Evolutionary conservation across 2,329 filamentous ascomycete genomes (phyloP).

Genomic region (Lasiodiplodia sp.): DNA sequence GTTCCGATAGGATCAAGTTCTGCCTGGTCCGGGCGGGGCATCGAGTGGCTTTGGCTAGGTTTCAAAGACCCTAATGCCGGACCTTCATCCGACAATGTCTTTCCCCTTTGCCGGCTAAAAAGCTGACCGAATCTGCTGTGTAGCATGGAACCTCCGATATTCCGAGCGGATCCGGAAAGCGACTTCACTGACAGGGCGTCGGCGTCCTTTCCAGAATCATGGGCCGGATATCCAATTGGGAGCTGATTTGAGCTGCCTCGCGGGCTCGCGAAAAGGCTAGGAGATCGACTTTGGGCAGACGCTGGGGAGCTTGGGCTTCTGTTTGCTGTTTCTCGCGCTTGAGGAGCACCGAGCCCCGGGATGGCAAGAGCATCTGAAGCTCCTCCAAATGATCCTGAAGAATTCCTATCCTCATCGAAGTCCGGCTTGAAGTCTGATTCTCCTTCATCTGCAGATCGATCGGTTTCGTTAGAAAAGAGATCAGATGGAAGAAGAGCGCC

Average conservation of each 20-base stretch:
- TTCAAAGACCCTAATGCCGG: constrained; percentile 74
- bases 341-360: constrained; percentile 52
- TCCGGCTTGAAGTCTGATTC: constrained; percentile 39
- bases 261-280: constrained; percentile 57
- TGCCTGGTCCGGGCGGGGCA: constrained; percentile 65
- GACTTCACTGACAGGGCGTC: constrained; percentile 57
- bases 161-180: constrained; percentile 57
- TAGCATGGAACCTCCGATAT: constrained; percentile 53
- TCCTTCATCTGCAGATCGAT: constrained; percentile 39
- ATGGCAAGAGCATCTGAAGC: constrained; percentile 45
- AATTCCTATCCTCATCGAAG: constrained; percentile 41
- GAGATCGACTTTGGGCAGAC: constrained; percentile 52
- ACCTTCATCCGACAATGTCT: constrained; percentile 66
- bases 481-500: constrained; percentile 76
- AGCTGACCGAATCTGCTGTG: constrained; percentile 61
- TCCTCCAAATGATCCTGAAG: constrained; percentile 35
- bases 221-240: constrained; percentile 44
- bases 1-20: constrained; percentile 57
- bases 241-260: constrained; percentile 55
- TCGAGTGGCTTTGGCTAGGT: constrained; percentile 76
- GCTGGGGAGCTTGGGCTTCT: constrained; percentile 53
- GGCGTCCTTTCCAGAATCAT: constrained; percentile 51
- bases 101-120: constrained; percentile 69
- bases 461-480: constrained; percentile 69
- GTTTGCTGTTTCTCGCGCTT: constrained; percentile 40